Evolutionary conservation across 164 flowering plant species (phyloP).

Genomic region (Vitis rupestris): DNA sequence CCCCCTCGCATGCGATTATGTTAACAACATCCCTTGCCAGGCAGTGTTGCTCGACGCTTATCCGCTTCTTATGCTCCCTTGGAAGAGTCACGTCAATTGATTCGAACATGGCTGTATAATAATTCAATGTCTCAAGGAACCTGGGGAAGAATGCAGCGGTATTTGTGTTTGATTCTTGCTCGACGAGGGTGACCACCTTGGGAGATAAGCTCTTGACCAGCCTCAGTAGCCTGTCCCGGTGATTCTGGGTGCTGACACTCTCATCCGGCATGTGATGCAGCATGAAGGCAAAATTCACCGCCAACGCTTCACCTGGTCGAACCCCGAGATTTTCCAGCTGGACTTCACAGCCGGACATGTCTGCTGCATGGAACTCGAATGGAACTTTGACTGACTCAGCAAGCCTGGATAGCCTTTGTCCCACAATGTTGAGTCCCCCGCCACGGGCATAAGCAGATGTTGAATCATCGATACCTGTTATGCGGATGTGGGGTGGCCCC

Average conservation of each 20-base stretch:
- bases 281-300: conserved; percentile 55
- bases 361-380: conserved; percentile 46
- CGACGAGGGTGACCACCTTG: conserved; percentile 58
- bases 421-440: conserved; percentile 38
- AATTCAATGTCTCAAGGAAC: conserved; percentile 41
- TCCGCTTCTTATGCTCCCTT: conserved; percentile 45
- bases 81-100: conserved; percentile 51
- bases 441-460: conserved; percentile 49
- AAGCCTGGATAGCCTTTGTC: conserved; percentile 35
- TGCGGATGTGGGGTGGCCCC: conserved; percentile 60
- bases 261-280: conserved; percentile 60
- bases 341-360: conserved; percentile 37
- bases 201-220: conserved; percentile 49
- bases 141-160: conserved; percentile 52
- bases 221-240: conserved; percentile 47
- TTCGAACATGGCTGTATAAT: conserved; percentile 57
- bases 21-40: conserved; percentile 55
- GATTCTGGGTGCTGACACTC: conserved; percentile 50
- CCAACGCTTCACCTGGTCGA: conserved; percentile 46
- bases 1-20: conserved; percentile 57
- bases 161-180: conserved; percentile 59
- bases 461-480: conserved; percentile 52
- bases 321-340: conserved; percentile 25
- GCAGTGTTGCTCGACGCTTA: conserved; percentile 57
- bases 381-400: conserved; percentile 46